Evolutionary conservation across 768 basidiomycete species (phyloP).

Genomic region (Naematelia encephala): DNA sequence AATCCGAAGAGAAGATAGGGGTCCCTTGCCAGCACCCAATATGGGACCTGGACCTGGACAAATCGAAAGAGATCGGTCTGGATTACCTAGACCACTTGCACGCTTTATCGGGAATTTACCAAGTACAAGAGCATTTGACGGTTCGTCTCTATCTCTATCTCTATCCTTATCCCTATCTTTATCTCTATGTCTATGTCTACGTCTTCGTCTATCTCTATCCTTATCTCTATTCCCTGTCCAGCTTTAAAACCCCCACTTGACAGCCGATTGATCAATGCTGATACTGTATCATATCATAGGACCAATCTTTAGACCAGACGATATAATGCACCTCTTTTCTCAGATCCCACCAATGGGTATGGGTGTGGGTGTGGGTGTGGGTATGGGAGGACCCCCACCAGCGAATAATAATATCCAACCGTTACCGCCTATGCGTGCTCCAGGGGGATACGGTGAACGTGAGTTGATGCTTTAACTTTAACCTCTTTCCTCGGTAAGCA

Average conservation of each 20-base stretch:
- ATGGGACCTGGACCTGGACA: conserved; percentile 1
- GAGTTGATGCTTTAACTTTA: too few relatives aligned
- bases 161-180: conserved; percentile 23
- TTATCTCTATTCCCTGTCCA: too few relatives aligned
- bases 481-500: too few relatives aligned
- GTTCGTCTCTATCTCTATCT: conserved; percentile 55
- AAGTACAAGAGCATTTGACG: conserved; percentile 70
- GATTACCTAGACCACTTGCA: conserved; percentile 57
- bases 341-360: conserved; percentile 48
- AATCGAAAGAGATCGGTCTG: conserved; percentile 33
- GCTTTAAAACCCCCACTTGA: too few relatives aligned
- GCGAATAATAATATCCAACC: too few relatives aligned
- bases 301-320: conserved; percentile 84
- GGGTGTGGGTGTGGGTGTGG: conserved; percentile 3
- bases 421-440: background rate
- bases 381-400: too few relatives aligned
- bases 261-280: too few relatives aligned
- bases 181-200: too few relatives aligned
- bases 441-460: conserved; percentile 27
- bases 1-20: conserved; percentile 10
- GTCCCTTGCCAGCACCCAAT: background rate
- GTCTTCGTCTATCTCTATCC: too few relatives aligned
- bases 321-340: conserved; percentile 78
- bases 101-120: conserved; percentile 84
- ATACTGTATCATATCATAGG: conserved; percentile 58